These are phyloP conservation scores for Pontederia crassipes DNA, from an alignment of 176 grass and related monocot genomes.

Conservation along the genomic window DNA sequence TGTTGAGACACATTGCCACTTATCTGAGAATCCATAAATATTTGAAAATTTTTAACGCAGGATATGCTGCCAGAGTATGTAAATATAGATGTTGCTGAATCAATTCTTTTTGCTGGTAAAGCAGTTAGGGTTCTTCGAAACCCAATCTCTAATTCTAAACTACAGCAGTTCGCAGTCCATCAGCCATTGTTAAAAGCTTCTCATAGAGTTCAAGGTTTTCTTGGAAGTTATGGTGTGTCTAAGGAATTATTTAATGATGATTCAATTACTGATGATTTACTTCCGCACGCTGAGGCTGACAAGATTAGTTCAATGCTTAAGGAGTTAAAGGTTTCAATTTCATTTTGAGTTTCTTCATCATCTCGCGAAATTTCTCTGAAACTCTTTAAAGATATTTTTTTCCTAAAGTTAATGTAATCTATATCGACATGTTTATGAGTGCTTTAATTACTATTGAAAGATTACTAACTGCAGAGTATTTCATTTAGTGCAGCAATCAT, in stretches of 20 bases:
- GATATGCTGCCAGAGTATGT: slow-evolving; percentile 97
- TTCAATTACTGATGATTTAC: slow-evolving; percentile 67
- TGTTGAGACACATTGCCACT: too few species aligned
- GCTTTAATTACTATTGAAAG: slow-evolving; percentile 4
- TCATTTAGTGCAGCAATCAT: slow-evolving; percentile 62
- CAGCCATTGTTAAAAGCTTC: slow-evolving; percentile 41
- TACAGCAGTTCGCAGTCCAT: slow-evolving; percentile 44
- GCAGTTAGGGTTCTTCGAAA: slow-evolving; percentile 88
- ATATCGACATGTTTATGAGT: slow-evolving; percentile 4
- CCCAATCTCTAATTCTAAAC: slow-evolving; percentile 57
- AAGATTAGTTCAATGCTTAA: slow-evolving; percentile 92
- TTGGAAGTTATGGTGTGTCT: slow-evolving; percentile 24
- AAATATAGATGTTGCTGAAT: slow-evolving; percentile 89
- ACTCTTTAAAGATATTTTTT: not conserved
- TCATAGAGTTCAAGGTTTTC: slow-evolving; percentile 49
- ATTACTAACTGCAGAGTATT: slow-evolving; percentile 6
- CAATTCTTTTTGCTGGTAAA: slow-evolving; percentile 95
- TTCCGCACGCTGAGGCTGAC: slow-evolving; percentile 82
- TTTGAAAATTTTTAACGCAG: slow-evolving; percentile 25
- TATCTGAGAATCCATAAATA: not conserved
- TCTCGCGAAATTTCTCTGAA: slow-evolving; percentile 10
- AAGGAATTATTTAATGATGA: slow-evolving; percentile 43
- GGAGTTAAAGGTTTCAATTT: slow-evolving; percentile 56
- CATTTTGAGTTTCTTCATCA: slow-evolving; percentile 9
- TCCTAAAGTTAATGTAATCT: not conserved